Conservation (phyloP, 352 stramenopile genomes). For the Globisporangium megalacanthum region DNA sequence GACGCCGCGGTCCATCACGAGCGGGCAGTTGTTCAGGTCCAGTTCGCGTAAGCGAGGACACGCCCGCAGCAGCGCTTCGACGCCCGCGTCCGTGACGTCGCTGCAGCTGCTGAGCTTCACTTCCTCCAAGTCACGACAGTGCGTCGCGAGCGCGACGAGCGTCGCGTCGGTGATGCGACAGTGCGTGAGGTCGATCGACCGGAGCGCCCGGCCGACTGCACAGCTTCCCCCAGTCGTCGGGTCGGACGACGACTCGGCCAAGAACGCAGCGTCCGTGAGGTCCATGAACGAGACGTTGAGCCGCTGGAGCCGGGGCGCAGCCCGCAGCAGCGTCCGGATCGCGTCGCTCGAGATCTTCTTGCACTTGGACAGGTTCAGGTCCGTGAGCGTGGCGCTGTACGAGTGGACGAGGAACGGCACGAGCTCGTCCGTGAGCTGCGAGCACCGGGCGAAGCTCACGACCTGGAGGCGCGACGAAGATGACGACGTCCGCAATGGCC, state of each 20-base stretch:
- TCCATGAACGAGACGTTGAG: conserved; percentile 86
- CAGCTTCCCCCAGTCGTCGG: conserved; percentile 26
- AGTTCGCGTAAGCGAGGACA: conserved; percentile 51
- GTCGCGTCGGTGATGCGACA: conserved; percentile 64
- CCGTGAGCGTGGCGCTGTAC: conserved; percentile 54
- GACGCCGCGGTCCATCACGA: conserved; percentile 74
- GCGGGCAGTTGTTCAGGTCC: conserved; percentile 74
- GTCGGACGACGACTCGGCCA: conserved; percentile 18
- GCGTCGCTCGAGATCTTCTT: conserved; percentile 79
- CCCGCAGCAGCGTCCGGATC: conserved; percentile 60
- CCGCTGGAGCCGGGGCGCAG: conserved; percentile 47
- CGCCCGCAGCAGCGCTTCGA: conserved; percentile 51
- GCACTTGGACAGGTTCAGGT: conserved; percentile 81
- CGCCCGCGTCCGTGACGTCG: conserved; percentile 71
- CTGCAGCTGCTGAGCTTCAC: conserved; percentile 72
- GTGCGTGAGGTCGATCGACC: conserved; percentile 66
- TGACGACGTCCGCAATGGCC: conserved; percentile 59
- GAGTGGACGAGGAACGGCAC: conserved; percentile 76
- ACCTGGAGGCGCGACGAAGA: conserved; percentile 42
- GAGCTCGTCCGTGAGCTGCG: conserved; percentile 72
- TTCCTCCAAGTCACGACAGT: conserved; percentile 60
- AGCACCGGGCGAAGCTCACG: conserved; percentile 77
- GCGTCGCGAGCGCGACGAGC: conserved; percentile 51
- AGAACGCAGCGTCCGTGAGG: conserved; percentile 62
- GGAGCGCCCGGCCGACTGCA: conserved; percentile 39